Conservation (phyloP, 2,329 filamentous ascomycete genomes). For the Fusarium nurragi region DNA sequence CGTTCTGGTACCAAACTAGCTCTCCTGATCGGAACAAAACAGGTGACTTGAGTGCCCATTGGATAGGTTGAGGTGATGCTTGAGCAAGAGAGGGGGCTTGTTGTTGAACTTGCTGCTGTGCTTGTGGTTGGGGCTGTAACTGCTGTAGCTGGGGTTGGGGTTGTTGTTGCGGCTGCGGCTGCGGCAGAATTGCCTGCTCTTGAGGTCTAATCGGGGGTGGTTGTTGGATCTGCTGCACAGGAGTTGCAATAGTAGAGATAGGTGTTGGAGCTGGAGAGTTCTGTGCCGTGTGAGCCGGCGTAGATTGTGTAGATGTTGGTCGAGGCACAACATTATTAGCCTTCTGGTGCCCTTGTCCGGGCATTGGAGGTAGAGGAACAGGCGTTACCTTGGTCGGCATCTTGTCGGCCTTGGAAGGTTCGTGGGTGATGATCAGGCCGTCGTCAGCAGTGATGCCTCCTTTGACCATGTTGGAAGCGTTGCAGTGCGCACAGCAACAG, state of each 20-base stretch:
- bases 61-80: conserved; percentile 30
- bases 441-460: conserved; percentile 43
- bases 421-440: conserved; percentile 35
- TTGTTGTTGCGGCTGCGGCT: conserved; percentile 27
- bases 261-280: conserved; percentile 34
- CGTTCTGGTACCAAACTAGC: conserved; percentile 61
- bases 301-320: conserved; percentile 46
- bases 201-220: conserved; percentile 19
- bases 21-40: conserved; percentile 59
- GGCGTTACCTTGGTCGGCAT: conserved; percentile 49
- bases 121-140: conserved; percentile 15
- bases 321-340: conserved; percentile 35
- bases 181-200: conserved; percentile 12
- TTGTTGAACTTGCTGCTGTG: conserved; percentile 32
- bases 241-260: conserved; percentile 12
- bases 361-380: conserved; percentile 50
- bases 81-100: conserved; percentile 36
- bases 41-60: conserved; percentile 49
- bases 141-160: conserved; percentile 32
- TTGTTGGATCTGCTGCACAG: conserved; percentile 25
- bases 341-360: conserved; percentile 49
- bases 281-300: conserved; percentile 26
- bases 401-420: conserved; percentile 41
- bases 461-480: conserved; percentile 45
- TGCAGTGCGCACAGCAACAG: conserved; percentile 63